Evolutionary conservation across 2,329 filamentous ascomycete species (phyloP).

Genomic region (Pseudocercospora musae): DNA sequence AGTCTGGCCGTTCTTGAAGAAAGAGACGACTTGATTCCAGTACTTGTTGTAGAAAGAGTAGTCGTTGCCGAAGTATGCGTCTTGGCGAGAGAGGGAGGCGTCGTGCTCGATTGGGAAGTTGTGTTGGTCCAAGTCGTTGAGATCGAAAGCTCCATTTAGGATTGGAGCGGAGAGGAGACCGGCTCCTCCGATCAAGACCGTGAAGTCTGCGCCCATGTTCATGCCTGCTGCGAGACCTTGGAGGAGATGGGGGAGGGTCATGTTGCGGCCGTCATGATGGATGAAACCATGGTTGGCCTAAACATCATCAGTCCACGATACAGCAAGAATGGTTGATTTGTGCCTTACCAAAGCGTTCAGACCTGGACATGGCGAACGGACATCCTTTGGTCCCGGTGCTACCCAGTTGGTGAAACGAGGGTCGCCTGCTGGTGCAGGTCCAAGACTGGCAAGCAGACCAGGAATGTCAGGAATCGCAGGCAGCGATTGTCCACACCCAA

Average conservation of each 20-base stretch:
- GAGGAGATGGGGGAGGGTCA: slow-evolving; percentile 28
- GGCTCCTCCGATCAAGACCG: slow-evolving; percentile 27
- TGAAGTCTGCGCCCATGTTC: slow-evolving; percentile 31
- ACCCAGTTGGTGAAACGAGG: slow-evolving; percentile 28
- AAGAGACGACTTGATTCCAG: slow-evolving; percentile 31
- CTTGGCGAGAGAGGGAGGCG: slow-evolving; percentile 34
- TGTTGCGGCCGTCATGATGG: slow-evolving; percentile 26
- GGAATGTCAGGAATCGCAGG: slow-evolving; percentile 8
- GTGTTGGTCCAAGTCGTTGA: slow-evolving; percentile 31
- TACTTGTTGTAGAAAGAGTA: slow-evolving; percentile 35
- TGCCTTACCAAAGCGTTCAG: slow-evolving; percentile 7
- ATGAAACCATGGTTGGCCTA: slow-evolving; percentile 18
- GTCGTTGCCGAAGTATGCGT: slow-evolving; percentile 37
- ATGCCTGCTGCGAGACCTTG: slow-evolving; percentile 28
- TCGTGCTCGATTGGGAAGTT: slow-evolving; percentile 41
- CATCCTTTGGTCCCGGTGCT: slow-evolving; percentile 28
- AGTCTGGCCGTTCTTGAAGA: slow-evolving; percentile 23
- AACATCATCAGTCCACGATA: no score
- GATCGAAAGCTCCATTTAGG: slow-evolving; percentile 24
- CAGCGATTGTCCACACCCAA: slow-evolving; percentile 8
- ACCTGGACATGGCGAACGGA: slow-evolving; percentile 31
- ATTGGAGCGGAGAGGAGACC: slow-evolving; percentile 26
- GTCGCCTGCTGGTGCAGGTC: slow-evolving; percentile 26
- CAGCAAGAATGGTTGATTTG: no score
- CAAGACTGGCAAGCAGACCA: slow-evolving; percentile 23